Conservation (phyloP, 148 eudicot species). For the Tetragonia tetragonoides region DNA sequence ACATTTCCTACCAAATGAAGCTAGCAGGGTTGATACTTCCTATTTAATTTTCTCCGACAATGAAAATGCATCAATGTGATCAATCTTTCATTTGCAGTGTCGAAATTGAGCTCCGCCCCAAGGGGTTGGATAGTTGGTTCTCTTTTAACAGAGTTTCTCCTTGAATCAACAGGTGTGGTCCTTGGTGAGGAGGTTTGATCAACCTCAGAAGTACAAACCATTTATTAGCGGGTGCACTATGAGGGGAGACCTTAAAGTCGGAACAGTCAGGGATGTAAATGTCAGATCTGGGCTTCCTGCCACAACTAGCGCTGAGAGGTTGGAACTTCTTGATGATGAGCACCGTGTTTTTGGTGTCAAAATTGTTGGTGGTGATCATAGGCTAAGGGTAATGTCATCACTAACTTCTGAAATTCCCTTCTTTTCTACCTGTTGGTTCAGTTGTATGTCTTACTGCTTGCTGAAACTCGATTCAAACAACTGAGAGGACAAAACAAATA, state of each 20-base stretch:
- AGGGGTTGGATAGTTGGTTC: neutral
- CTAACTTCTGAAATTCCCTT: neutral
- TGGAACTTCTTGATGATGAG: conserved; percentile 57
- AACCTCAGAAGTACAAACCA: conserved; percentile 71
- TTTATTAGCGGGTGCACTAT: conserved; percentile 55
- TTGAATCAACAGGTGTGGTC: conserved; percentile 55
- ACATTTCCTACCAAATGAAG: too few relatives aligned
- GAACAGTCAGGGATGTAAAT: conserved; percentile 59
- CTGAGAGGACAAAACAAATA: too few relatives aligned
- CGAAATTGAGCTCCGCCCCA: neutral
- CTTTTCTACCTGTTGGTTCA: neutral
- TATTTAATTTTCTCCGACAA: too few relatives aligned
- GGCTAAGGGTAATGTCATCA: conserved; percentile 42
- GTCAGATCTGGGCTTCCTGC: conserved; percentile 70
- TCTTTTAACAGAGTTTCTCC: conserved; percentile 2
- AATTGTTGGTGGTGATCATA: conserved; percentile 63
- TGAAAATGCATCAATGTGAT: too few relatives aligned
- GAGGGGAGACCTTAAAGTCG: conserved; percentile 50
- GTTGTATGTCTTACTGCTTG: neutral
- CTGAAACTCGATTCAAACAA: neutral
- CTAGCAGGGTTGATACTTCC: neutral
- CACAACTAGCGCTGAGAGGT: conserved; percentile 53
- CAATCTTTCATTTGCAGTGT: neutral
- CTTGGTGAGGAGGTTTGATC: conserved; percentile 60
- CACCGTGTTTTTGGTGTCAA: conserved; percentile 54